Conservation (phyloP, 1,139 yeast species). For the Candida sp. region DNA sequence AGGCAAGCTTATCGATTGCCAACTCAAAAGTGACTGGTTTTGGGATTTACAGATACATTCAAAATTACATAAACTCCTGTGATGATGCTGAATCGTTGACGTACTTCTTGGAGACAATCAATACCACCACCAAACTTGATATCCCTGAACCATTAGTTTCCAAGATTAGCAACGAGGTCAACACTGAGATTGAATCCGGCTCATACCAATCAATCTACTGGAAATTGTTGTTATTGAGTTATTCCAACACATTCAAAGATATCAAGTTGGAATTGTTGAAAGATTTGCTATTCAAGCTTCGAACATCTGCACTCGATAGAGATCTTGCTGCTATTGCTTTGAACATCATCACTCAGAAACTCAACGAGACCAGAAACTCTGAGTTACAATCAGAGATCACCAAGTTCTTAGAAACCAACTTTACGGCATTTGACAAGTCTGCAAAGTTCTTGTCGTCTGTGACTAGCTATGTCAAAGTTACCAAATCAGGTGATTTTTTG, state of each 20-base stretch:
- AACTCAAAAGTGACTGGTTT: slow-evolving; percentile 50
- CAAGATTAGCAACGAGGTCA: neutral
- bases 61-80: slow-evolving; percentile 48
- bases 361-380: neutral
- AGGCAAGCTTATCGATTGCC: slow-evolving; percentile 45
- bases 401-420: slow-evolving; percentile 21
- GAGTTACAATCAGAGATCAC: neutral
- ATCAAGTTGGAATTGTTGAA: slow-evolving; percentile 12
- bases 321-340: slow-evolving; percentile 11
- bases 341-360: slow-evolving; percentile 7
- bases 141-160: slow-evolving; percentile 5
- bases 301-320: slow-evolving; percentile 7
- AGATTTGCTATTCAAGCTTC: slow-evolving; percentile 13
- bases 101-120: slow-evolving; percentile 39
- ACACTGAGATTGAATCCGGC: slow-evolving; percentile 1
- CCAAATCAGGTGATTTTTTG: slow-evolving; percentile 19
- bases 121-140: slow-evolving; percentile 5
- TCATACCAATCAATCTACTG: slow-evolving; percentile 11
- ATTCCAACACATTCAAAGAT: slow-evolving; percentile 3
- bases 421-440: slow-evolving; percentile 20
- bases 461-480: slow-evolving; percentile 2
- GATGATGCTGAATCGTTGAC: slow-evolving; percentile 34
- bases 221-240: slow-evolving; percentile 14
- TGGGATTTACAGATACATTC: slow-evolving; percentile 49
- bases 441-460: slow-evolving; percentile 12